Percentiles rank a stretch among this genome's conserved stretches.
Conservation (phyloP, 75 land plant species). For the Cunninghamia lanceolata region DNA sequence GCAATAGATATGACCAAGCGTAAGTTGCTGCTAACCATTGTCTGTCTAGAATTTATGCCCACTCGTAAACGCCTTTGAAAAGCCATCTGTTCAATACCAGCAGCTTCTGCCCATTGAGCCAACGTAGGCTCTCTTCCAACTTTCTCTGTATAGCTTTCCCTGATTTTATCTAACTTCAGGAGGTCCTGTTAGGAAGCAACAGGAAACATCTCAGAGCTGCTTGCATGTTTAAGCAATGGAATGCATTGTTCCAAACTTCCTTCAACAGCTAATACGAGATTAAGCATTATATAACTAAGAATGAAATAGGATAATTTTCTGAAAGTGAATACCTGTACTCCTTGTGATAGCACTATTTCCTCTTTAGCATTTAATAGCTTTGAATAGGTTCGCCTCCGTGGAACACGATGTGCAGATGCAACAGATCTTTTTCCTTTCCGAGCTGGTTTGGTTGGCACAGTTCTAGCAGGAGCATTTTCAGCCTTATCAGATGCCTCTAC, state of each 20-base stretch:
- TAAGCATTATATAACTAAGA: neutral
- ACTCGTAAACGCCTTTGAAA: conserved; percentile 53
- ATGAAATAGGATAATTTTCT: neutral
- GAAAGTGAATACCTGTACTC: conserved; percentile 64
- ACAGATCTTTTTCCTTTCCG: conserved; percentile 54
- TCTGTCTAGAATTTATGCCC: conserved; percentile 69
- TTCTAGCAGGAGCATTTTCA: conserved; percentile 27
- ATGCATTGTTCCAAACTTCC: neutral
- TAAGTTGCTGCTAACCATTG: conserved; percentile 82
- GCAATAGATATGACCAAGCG: conserved; percentile 91
- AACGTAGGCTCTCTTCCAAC: conserved; percentile 66
- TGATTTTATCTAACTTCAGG: conserved; percentile 61
- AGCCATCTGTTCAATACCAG: conserved; percentile 59
- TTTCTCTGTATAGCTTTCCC: conserved; percentile 49
- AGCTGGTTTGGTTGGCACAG: conserved; percentile 49
- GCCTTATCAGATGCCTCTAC: conserved; percentile 59
- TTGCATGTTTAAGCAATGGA: neutral
- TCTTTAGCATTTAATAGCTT: conserved; percentile 79
- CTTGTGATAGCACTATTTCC: conserved; percentile 64
- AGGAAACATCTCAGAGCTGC: neutral
- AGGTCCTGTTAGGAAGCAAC: conserved; percentile 50
- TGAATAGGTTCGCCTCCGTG: conserved; percentile 43
- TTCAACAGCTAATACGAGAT: neutral
- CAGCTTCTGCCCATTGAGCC: conserved; percentile 84
- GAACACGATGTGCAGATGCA: conserved; percentile 33